A percentile compares a stretch with the other conserved stretches of the same genome.
Conservation (phyloP, 2,329 filamentous ascomycete species). For the Calonectria hawksworthii region DNA sequence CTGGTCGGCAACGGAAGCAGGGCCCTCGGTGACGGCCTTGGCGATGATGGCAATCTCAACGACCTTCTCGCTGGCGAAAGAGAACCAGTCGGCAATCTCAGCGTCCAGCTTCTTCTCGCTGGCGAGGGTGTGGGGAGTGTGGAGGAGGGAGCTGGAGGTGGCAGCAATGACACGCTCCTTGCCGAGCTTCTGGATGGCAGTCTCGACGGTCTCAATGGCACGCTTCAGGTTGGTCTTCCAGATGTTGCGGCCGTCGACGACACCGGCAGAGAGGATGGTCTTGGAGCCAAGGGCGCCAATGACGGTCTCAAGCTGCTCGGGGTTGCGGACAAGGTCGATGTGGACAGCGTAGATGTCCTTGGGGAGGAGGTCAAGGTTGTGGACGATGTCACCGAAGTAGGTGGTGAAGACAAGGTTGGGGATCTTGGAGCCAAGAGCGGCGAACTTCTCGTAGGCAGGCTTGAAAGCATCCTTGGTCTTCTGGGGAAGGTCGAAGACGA, state of each 20-base stretch:
- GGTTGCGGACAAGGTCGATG: constrained; percentile 97
- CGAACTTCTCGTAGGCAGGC: constrained; percentile 93
- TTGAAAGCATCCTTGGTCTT: constrained; percentile 98
- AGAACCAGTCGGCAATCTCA: constrained; percentile 98
- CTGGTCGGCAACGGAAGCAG: constrained; percentile 86
- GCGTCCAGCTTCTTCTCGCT: constrained; percentile 98
- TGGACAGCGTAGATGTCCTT: constrained; percentile 88
- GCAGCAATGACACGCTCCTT: constrained; percentile 98
- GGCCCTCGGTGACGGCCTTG: constrained; percentile 96
- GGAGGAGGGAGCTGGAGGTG: constrained; percentile 96
- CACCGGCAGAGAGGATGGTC: constrained; percentile 93
- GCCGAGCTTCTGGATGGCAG: constrained; percentile 92
- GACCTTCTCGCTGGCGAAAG: constrained; percentile 96
- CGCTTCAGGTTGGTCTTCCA: constrained; percentile 99
- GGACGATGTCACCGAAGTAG: constrained; percentile 99
- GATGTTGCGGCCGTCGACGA: constrained; percentile 99
- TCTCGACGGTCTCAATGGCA: constrained; percentile 91
- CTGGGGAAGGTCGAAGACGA: constrained; percentile 92
- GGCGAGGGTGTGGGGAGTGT: constrained; percentile 97
- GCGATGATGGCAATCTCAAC: constrained; percentile 91
- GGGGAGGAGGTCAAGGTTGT: constrained; percentile 95
- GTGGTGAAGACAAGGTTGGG: constrained; percentile 93
- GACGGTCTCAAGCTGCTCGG: constrained; percentile 94
- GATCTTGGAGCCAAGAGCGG: constrained; percentile 81
- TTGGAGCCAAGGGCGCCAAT: constrained; percentile 85